Conservation (phyloP, 2,329 filamentous ascomycete genomes). For the Fusarium verrucosum region DNA sequence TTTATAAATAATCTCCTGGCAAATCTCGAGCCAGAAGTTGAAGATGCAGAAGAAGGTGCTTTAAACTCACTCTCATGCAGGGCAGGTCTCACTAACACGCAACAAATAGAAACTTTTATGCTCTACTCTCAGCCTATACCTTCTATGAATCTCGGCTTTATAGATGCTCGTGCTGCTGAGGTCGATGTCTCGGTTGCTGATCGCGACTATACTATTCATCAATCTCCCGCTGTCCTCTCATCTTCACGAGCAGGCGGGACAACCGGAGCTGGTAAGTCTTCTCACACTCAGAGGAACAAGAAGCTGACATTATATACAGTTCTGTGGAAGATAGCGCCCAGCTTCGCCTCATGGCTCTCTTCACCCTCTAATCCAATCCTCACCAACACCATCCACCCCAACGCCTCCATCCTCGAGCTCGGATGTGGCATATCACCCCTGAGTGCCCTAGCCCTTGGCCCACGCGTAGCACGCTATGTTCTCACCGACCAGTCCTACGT, state of each 20-base stretch:
- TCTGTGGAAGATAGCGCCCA: slow-evolving; percentile 89
- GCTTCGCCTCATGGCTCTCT: slow-evolving; percentile 82
- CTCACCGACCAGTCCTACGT: slow-evolving; percentile 93
- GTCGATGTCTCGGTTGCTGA: slow-evolving; percentile 75
- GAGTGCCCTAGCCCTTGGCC: slow-evolving; percentile 74
- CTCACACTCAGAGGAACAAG: not conserved
- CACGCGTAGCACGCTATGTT: slow-evolving; percentile 70
- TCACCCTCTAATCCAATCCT: slow-evolving; percentile 71
- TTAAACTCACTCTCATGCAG: slow-evolving; percentile 1
- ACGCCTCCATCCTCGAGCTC: slow-evolving; percentile 77
- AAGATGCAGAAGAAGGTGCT: slow-evolving; percentile 60
- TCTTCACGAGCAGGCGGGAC: slow-evolving; percentile 74
- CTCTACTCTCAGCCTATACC: slow-evolving; percentile 82
- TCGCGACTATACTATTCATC: slow-evolving; percentile 78
- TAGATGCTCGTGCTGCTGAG: slow-evolving; percentile 73
- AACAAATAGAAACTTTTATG: slow-evolving; percentile 87
- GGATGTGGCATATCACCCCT: slow-evolving; percentile 89
- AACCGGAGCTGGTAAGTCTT: slow-evolving; percentile 59
- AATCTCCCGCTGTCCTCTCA: slow-evolving; percentile 83
- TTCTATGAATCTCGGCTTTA: slow-evolving; percentile 82
- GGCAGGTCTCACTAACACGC: slow-evolving; percentile 4
- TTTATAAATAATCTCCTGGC: slow-evolving; percentile 40
- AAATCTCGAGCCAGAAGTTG: slow-evolving; percentile 55
- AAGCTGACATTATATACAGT: slow-evolving; percentile 58
- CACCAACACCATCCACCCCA: slow-evolving; percentile 56